A percentile compares a stretch with the other conserved stretches of the same genome.
These are phyloP conservation scores for Cyberlindnera maclurae DNA, from an alignment of 805 yeast genomes.

Conservation along the genomic window DNA sequence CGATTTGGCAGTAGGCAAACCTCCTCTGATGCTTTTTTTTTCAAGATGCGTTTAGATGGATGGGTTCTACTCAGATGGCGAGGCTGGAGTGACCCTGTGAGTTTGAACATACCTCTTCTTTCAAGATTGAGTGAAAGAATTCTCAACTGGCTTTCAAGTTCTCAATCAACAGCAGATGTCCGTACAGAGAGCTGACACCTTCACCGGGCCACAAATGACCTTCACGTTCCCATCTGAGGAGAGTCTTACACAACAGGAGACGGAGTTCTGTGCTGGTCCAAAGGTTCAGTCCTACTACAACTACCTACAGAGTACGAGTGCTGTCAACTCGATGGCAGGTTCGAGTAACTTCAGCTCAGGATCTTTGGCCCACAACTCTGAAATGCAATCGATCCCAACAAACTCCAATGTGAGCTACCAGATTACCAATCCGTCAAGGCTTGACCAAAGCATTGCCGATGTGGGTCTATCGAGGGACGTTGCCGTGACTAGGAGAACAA, in stretches of 20 bases:
- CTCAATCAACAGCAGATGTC: not conserved
- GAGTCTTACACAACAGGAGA: constrained; percentile 5
- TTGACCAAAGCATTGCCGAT: too few relatives aligned
- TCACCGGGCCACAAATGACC: constrained; percentile 32
- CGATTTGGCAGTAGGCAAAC: too few relatives aligned
- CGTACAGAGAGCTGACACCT: constrained; percentile 28
- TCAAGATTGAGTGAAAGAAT: too few relatives aligned
- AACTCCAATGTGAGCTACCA: constrained; percentile 23
- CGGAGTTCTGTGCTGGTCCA: constrained; percentile 1
- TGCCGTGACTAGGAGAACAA: not conserved
- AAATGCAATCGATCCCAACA: constrained; percentile 12
- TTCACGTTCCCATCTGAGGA: constrained; percentile 33
- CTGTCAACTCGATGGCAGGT: not conserved
- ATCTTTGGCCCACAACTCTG: not conserved
- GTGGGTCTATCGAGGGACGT: not conserved
- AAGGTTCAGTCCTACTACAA: constrained; percentile 13
- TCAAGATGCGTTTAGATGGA: too few relatives aligned
- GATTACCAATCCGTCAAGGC: constrained; percentile 13
- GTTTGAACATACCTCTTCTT: too few relatives aligned
- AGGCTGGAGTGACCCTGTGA: too few relatives aligned
- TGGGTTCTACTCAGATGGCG: too few relatives aligned
- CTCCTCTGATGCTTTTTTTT: too few relatives aligned
- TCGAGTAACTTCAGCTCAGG: not conserved
- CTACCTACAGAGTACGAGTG: constrained; percentile 1
- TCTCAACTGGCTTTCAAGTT: too few relatives aligned